Conservation (phyloP, 1,284 basidiomycete genomes). For the Mixia osmundae region DNA sequence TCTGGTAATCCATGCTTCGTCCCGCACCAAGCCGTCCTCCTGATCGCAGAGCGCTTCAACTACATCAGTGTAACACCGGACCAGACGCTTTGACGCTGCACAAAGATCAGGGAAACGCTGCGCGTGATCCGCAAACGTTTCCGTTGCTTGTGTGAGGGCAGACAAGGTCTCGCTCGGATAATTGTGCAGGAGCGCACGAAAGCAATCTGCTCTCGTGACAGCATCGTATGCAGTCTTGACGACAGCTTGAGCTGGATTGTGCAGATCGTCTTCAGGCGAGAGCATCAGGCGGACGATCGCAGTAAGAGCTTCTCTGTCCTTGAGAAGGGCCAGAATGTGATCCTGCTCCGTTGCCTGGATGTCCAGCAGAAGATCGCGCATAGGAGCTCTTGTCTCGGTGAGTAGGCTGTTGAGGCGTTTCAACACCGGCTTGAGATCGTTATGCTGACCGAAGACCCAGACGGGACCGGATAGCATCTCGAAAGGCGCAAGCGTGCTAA, state of each 20-base stretch:
- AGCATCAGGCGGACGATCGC: constrained; percentile 42
- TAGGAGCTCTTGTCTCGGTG: too few species aligned
- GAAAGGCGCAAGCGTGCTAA: too few species aligned
- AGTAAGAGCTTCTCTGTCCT: constrained; percentile 4
- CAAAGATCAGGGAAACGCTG: constrained; percentile 53
- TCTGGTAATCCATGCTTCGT: constrained; percentile 28
- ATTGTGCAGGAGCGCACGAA: constrained; percentile 45
- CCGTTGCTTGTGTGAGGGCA: constrained; percentile 42
- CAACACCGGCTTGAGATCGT: constrained; percentile 1
- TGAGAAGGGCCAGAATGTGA: constrained; percentile 1
- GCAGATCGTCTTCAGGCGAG: constrained; percentile 50
- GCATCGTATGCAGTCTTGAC: constrained; percentile 61
- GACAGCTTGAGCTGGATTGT: constrained; percentile 44
- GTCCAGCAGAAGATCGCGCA: background rate
- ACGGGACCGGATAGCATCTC: constrained; percentile 1
- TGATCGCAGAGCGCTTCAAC: constrained; percentile 59
- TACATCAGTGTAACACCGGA: constrained; percentile 71
- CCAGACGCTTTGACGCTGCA: constrained; percentile 58
- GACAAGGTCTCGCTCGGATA: constrained; percentile 39
- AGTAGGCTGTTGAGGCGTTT: constrained; percentile 2
- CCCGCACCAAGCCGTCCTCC: constrained; percentile 41
- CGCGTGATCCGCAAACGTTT: constrained; percentile 39
- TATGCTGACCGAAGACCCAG: too few species aligned
- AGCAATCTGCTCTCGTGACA: constrained; percentile 61
- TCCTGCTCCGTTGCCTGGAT: constrained; percentile 1